phyloP scores from a whole-genome alignment of 768 basidiomycete species.

The Nidularia sp. region DNA sequence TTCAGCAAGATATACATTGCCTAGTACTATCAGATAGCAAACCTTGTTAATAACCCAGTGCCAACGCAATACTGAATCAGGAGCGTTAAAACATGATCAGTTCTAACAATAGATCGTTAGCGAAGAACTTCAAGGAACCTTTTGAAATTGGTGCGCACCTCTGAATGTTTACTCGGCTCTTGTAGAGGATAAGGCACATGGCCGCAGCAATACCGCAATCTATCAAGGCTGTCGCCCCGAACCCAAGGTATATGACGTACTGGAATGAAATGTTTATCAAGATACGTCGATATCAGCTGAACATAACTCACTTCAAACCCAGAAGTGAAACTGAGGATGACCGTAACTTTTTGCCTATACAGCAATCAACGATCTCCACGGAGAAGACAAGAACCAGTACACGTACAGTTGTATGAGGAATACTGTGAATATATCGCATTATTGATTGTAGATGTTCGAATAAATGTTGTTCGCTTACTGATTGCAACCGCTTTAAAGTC shows the following conservation, averaged over 20 bases:
- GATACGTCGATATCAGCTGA: background rate
- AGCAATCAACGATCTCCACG: background rate
- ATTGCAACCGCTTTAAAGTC: conserved; percentile 6
- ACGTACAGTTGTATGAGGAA: conserved; percentile 1
- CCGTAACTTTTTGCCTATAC: background rate
- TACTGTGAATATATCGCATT: background rate
- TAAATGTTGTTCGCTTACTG: conserved; percentile 6
- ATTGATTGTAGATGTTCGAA: background rate
- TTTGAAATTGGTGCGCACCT: conserved; percentile 8
- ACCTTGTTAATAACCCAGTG: conserved; percentile 26
- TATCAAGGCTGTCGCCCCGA: conserved; percentile 21
- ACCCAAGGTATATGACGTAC: conserved; percentile 26
- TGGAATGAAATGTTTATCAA: conserved; percentile 2
- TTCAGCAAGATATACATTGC: background rate
- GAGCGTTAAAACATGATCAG: conserved; percentile 18
- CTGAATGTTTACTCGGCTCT: conserved; percentile 15
- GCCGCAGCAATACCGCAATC: conserved; percentile 23
- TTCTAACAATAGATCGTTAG: conserved; percentile 7
- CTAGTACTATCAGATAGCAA: no score
- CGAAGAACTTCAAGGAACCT: background rate
- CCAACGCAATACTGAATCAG: conserved; percentile 26
- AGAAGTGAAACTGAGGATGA: background rate
- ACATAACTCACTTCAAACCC: background rate
- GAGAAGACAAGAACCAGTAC: background rate
- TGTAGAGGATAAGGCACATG: conserved; percentile 26